phyloP scores from a whole-genome alignment of 2,329 filamentous ascomycete species.

The Arthrobotrys musiformis region DNA sequence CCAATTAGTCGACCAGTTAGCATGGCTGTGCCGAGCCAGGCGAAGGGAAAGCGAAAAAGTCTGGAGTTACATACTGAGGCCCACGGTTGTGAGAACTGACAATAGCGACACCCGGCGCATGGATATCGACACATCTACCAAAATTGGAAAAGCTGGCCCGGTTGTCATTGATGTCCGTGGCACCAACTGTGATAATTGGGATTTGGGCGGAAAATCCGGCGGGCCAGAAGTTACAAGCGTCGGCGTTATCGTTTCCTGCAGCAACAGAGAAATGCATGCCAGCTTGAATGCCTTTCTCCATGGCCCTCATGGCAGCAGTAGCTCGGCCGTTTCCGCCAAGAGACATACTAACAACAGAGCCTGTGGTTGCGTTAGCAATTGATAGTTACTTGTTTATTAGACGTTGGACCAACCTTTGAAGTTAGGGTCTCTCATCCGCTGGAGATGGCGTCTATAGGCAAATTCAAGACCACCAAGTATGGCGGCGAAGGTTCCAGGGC shows the following conservation, averaged over 20 bases:
- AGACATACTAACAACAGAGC: constrained; percentile 70
- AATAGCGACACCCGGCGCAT: constrained; percentile 69
- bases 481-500: constrained; percentile 61
- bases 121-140: constrained; percentile 69
- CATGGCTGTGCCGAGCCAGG: neutral
- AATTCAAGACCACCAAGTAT: constrained; percentile 64
- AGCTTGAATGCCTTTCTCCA: constrained; percentile 64
- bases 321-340: constrained; percentile 66
- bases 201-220: constrained; percentile 63
- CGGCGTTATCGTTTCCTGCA: constrained; percentile 62
- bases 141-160: constrained; percentile 64
- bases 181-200: constrained; percentile 63
- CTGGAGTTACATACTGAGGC: constrained; percentile 23
- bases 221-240: constrained; percentile 60
- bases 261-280: constrained; percentile 63
- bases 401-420: constrained; percentile 41
- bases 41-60: neutral
- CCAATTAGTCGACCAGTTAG: constrained; percentile 59
- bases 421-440: constrained; percentile 62
- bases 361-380: neutral
- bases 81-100: constrained; percentile 65
- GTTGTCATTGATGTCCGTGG: constrained; percentile 61
- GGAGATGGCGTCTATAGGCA: constrained; percentile 64
- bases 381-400: neutral
- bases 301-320: constrained; percentile 66